These are phyloP conservation scores for Linanthus parryae DNA, from an alignment of 148 eudicot species.

Conservation along the genomic window DNA sequence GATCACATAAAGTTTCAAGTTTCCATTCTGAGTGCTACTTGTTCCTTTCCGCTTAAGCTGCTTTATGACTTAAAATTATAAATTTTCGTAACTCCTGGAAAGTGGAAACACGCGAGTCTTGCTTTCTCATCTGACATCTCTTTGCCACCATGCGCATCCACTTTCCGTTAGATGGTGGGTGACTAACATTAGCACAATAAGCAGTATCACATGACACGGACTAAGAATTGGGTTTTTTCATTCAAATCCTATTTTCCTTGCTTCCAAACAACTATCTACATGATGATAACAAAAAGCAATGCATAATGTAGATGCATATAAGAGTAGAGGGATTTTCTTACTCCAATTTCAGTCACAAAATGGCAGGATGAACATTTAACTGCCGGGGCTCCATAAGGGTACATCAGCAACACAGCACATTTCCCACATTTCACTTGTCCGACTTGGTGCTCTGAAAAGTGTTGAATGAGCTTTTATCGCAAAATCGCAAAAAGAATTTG, in stretches of 20 bases:
- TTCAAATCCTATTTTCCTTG: not conserved
- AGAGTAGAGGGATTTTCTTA: conserved; percentile 25
- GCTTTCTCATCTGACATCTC: too few species aligned
- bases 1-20: too few species aligned
- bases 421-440: conserved; percentile 88
- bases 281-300: not conserved
- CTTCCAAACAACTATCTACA: not conserved
- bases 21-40: too few species aligned
- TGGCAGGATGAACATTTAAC: conserved; percentile 77
- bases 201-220: not conserved
- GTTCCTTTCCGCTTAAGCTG: too few species aligned
- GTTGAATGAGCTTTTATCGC: too few species aligned
- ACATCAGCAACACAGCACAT: conserved; percentile 84
- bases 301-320: not conserved
- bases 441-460: conserved; percentile 87
- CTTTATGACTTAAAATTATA: too few species aligned
- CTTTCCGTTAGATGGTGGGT: too few species aligned
- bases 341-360: conserved; percentile 65
- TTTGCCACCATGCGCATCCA: too few species aligned
- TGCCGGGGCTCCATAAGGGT: conserved; percentile 68
- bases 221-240: not conserved
- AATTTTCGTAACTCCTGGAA: too few species aligned
- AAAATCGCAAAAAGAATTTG: too few species aligned
- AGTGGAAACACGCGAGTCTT: too few species aligned
- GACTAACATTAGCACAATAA: not conserved